Percentiles rank a stretch among this genome's conserved stretches.
Conservation (phyloP, 2,329 filamentous ascomycete species). For the Penicillium griseofulvum region DNA sequence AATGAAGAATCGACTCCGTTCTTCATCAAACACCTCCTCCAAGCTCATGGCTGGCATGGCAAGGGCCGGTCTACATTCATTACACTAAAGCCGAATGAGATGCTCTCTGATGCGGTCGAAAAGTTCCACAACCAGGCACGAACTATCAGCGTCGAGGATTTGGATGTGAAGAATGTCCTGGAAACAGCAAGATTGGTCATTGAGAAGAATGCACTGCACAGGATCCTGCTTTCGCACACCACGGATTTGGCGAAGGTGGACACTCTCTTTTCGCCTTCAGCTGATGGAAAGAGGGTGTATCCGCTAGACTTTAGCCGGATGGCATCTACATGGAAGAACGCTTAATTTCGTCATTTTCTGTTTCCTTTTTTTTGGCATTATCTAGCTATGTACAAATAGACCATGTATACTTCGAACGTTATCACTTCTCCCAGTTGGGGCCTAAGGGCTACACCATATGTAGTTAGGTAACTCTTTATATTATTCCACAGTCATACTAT, state of each 20-base stretch:
- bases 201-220: slow-evolving; percentile 74
- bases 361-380: slow-evolving; percentile 1
- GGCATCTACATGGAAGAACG: background rate
- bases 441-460: background rate
- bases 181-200: slow-evolving; percentile 82
- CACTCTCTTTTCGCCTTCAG: slow-evolving; percentile 5
- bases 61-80: slow-evolving; percentile 74
- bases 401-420: slow-evolving; percentile 3
- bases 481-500: background rate
- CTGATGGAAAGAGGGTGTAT: slow-evolving; percentile 2
- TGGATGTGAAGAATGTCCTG: slow-evolving; percentile 93
- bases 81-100: slow-evolving; percentile 59
- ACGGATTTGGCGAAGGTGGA: slow-evolving; percentile 36
- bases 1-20: slow-evolving; percentile 54
- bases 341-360: background rate
- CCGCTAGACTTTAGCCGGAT: background rate
- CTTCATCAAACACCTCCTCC: slow-evolving; percentile 67
- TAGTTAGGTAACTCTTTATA: background rate
- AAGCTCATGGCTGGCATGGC: slow-evolving; percentile 67
- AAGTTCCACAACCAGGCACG: slow-evolving; percentile 65
- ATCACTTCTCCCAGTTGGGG: background rate
- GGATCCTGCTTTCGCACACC: slow-evolving; percentile 67
- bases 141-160: slow-evolving; percentile 68
- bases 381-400: slow-evolving; percentile 13
- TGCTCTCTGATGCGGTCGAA: slow-evolving; percentile 66